Conservation (phyloP, 768 basidiomycete species). For the Auriscalpium orientale region DNA sequence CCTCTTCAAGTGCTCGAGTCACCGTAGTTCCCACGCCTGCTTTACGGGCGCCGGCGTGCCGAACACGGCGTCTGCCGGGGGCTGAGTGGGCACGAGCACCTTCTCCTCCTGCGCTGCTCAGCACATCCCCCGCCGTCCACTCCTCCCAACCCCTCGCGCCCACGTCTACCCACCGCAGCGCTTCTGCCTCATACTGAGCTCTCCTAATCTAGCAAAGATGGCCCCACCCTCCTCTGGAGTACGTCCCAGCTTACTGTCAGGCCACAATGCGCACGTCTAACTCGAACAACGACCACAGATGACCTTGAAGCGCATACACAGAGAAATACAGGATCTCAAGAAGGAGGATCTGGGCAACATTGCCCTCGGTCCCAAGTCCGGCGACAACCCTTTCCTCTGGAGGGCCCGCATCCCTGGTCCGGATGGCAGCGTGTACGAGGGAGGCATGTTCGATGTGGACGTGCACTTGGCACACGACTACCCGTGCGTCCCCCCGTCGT, state of each 20-base stretch:
- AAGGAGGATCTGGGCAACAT: conserved; percentile 79
- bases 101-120: background rate
- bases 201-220: background rate
- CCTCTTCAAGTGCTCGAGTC: background rate
- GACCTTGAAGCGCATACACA: conserved; percentile 76
- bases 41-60: background rate
- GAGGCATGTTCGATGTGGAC: conserved; percentile 64
- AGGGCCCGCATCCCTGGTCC: conserved; percentile 75
- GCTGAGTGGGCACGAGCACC: background rate
- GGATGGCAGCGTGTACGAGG: conserved; percentile 76
- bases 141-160: background rate
- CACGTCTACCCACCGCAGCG: background rate
- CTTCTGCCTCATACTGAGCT: background rate
- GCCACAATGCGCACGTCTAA: background rate
- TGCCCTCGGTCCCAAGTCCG: conserved; percentile 51
- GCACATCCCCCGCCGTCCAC: background rate
- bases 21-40: background rate
- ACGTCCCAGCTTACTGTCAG: background rate
- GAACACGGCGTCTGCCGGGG: background rate
- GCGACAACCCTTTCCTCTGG: conserved; percentile 66
- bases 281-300: conserved; percentile 27
- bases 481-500: conserved; percentile 42
- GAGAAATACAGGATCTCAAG: conserved; percentile 72
- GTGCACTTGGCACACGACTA: conserved; percentile 67
- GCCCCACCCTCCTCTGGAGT: conserved; percentile 9